Evolutionary conservation across 208 protist genomes (phyloP).

Genomic region (Trypanosoma grayi): DNA sequence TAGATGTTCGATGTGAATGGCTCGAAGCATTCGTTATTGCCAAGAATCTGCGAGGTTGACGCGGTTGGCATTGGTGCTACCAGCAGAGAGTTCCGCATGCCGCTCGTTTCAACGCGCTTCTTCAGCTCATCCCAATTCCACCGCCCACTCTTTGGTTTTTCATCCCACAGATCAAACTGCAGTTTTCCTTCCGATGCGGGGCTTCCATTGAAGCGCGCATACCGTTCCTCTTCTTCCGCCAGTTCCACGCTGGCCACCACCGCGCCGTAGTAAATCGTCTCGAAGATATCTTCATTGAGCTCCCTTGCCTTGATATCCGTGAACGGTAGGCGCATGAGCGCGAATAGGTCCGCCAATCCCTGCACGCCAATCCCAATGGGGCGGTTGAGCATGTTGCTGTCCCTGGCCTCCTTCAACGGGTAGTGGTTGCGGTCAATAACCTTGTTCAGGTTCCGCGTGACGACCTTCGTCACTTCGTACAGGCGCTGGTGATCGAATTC

Average conservation of each 20-base stretch:
- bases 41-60: slow-evolving; percentile 98
- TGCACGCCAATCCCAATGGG: slow-evolving; percentile 99
- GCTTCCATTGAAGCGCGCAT: slow-evolving; percentile 93
- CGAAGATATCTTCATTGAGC: slow-evolving; percentile 99
- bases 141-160: slow-evolving; percentile 64
- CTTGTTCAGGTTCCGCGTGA: slow-evolving; percentile 97
- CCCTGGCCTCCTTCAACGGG: slow-evolving; percentile 93
- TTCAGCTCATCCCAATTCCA: slow-evolving; percentile 97
- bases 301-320: slow-evolving; percentile 85
- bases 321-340: slow-evolving; percentile 95
- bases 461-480: slow-evolving; percentile 89
- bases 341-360: slow-evolving; percentile 98
- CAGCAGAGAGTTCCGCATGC: slow-evolving; percentile 98
- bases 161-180: slow-evolving; percentile 99
- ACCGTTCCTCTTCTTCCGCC: slow-evolving; percentile 92
- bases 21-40: slow-evolving; percentile 99
- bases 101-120: slow-evolving; percentile 83
- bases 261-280: slow-evolving; percentile 99
- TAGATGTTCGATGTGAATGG: slow-evolving; percentile 99
- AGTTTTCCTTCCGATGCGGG: slow-evolving; percentile 96
- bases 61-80: slow-evolving; percentile 99
- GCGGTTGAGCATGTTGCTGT: slow-evolving; percentile 96
- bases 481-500: slow-evolving; percentile 84
- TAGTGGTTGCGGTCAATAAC: slow-evolving; percentile 99
- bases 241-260: slow-evolving; percentile 90